phyloP scores from a whole-genome alignment of 345 rosid species.

The Salix koriyanagi region DNA sequence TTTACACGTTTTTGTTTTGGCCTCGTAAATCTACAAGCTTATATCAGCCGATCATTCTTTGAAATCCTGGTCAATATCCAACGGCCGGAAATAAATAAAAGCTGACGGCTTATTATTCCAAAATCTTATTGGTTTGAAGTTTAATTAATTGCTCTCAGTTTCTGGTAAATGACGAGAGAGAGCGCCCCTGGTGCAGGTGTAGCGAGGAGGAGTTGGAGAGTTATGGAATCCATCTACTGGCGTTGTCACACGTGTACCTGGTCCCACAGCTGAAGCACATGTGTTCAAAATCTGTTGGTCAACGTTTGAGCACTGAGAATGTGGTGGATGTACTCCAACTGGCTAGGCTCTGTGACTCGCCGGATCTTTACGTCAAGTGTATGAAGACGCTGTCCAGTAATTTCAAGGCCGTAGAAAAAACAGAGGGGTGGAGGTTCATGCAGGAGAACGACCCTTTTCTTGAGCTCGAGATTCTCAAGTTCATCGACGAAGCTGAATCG shows the following conservation, averaged over 20 bases:
- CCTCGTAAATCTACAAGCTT: too few species aligned
- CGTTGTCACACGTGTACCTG: conserved; percentile 70
- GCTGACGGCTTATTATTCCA: background rate
- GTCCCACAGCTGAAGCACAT: conserved; percentile 64
- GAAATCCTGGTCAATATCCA: conserved; percentile 16
- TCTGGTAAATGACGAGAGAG: conserved; percentile 9
- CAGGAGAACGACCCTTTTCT: conserved; percentile 66
- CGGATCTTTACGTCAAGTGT: conserved; percentile 61
- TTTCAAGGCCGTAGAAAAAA: conserved; percentile 54
- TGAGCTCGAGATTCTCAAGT: conserved; percentile 74
- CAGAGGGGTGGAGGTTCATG: conserved; percentile 82
- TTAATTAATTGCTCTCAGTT: background rate
- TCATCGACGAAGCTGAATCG: conserved; percentile 67
- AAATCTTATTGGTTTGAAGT: background rate
- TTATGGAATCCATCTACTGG: conserved; percentile 68
- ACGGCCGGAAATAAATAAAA: conserved; percentile 1
- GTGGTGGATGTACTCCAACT: conserved; percentile 77
- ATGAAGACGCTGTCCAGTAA: conserved; percentile 44
- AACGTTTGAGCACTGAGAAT: conserved; percentile 54
- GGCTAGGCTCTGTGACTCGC: conserved; percentile 71
- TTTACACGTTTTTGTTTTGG: background rate
- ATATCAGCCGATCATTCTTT: conserved; percentile 13
- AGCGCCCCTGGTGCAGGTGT: conserved; percentile 37
- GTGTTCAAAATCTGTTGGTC: conserved; percentile 44
- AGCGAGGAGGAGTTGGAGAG: conserved; percentile 56